phyloP scores from a whole-genome alignment of 768 basidiomycete genomes.

The Scleroderma citrinum region DNA sequence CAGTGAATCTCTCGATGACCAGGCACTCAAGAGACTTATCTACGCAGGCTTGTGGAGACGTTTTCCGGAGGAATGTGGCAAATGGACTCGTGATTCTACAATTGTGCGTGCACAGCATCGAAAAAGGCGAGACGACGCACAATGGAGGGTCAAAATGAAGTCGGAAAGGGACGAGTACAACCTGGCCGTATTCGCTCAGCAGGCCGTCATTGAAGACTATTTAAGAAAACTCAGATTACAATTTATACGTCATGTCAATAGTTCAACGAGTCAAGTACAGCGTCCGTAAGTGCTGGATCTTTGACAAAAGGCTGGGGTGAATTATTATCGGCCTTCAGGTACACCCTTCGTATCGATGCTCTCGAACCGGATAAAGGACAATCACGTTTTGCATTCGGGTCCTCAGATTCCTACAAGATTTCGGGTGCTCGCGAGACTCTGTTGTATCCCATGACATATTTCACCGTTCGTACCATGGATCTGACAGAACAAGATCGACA shows the following conservation, averaged over 20 bases:
- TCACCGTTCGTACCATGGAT: slow-evolving; percentile 5
- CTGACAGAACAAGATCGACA: slow-evolving; percentile 5
- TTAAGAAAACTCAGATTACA: too few relatives aligned
- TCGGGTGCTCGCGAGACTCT: neutral
- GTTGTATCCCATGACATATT: neutral
- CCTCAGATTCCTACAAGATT: neutral
- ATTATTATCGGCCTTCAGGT: neutral
- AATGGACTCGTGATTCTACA: slow-evolving; percentile 16
- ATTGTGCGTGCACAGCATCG: neutral
- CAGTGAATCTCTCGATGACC: slow-evolving; percentile 8
- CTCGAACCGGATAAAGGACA: neutral
- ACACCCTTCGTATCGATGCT: slow-evolving; percentile 2
- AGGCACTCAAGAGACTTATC: slow-evolving; percentile 16
- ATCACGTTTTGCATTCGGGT: too few relatives aligned
- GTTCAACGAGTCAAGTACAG: neutral
- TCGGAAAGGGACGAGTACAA: neutral
- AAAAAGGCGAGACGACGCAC: fast-evolving
- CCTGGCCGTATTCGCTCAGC: slow-evolving; percentile 12
- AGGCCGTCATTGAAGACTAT: slow-evolving; percentile 22
- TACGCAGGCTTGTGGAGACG: slow-evolving; percentile 24
- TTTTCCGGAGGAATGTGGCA: slow-evolving; percentile 14
- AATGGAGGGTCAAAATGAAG: neutral
- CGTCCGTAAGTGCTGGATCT: slow-evolving; percentile 6
- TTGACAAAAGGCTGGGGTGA: neutral
- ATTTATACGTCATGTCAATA: slow-evolving; percentile 18